Evolutionary conservation across 2,329 filamentous ascomycete genomes (phyloP).

Genomic region (Aspergillus niger): DNA sequence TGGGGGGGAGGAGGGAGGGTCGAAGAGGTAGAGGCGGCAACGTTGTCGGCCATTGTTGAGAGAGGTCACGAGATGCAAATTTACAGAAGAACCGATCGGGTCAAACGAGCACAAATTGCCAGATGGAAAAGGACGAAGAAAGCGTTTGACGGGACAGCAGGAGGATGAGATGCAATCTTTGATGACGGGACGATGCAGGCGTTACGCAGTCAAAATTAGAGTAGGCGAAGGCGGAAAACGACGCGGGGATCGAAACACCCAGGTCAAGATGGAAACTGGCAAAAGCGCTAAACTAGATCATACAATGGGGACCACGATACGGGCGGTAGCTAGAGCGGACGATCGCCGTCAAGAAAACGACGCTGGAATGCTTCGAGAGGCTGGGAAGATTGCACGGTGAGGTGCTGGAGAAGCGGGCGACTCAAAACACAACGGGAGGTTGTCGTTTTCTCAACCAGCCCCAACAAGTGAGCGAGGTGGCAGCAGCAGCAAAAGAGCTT

Average conservation of each 20-base stretch:
- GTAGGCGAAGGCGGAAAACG: slow-evolving; percentile 28
- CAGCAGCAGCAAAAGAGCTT: slow-evolving; percentile 3
- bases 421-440: slow-evolving; percentile 2
- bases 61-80: slow-evolving; percentile 22
- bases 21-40: slow-evolving; percentile 61
- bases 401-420: slow-evolving; percentile 9
- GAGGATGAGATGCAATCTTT: slow-evolving; percentile 22
- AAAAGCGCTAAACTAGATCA: slow-evolving; percentile 18
- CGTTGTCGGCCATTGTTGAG: slow-evolving; percentile 74
- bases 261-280: slow-evolving; percentile 21
- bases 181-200: slow-evolving; percentile 29
- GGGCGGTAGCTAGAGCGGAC: background rate
- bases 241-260: slow-evolving; percentile 28
- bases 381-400: background rate
- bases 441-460: slow-evolving; percentile 9
- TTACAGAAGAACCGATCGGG: slow-evolving; percentile 25
- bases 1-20: slow-evolving; percentile 72
- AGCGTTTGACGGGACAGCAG: slow-evolving; percentile 16
- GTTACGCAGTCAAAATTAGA: slow-evolving; percentile 28
- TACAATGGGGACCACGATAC: slow-evolving; percentile 4
- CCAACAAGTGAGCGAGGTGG: slow-evolving; percentile 7
- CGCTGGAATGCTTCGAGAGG: background rate
- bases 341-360: slow-evolving; percentile 5
- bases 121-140: slow-evolving; percentile 23
- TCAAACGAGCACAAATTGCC: slow-evolving; percentile 22